Evolutionary conservation across 495 filamentous ascomycete genomes (phyloP).

Genomic region (Penicillium simplicissimum): DNA sequence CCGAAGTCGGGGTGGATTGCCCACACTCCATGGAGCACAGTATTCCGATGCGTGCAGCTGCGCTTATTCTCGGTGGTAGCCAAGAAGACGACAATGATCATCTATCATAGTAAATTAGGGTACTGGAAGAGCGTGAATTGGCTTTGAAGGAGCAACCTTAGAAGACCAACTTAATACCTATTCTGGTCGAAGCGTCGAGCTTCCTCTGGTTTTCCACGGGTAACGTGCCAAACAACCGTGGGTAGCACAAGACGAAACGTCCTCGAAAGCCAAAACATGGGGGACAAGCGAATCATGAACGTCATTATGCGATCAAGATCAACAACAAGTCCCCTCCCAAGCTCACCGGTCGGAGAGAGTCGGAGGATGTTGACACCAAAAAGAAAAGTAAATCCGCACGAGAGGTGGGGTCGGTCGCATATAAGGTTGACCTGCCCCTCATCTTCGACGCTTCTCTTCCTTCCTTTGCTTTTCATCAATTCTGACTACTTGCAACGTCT

Average conservation of each 20-base stretch:
- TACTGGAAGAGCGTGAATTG: background rate
- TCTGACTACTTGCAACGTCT: background rate
- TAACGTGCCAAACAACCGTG: background rate
- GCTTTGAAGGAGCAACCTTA: background rate
- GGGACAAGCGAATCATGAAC: conserved; percentile 11
- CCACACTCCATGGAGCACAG: background rate
- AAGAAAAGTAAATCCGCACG: conserved; percentile 7
- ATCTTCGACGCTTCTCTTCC: background rate
- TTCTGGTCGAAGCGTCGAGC: background rate
- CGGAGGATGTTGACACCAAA: conserved; percentile 14
- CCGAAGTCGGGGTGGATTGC: background rate
- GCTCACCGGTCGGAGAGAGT: conserved; percentile 32
- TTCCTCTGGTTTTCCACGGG: background rate
- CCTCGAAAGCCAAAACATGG: background rate
- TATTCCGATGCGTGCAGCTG: background rate
- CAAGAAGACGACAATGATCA: background rate
- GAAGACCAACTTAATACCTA: background rate
- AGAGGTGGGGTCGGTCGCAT: conserved; percentile 23
- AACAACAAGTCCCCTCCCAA: conserved; percentile 14
- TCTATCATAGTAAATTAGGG: background rate
- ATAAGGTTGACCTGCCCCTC: conserved; percentile 27
- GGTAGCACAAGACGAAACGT: background rate
- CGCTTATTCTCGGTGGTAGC: background rate
- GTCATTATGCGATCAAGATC: conserved; percentile 23
- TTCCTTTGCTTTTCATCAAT: conserved; percentile 3